Evolutionary conservation across 1,284 basidiomycete species (phyloP), one percentile per base, ranked within the genome.

Genomic region (Bondarzewia mesenterica): DNA sequence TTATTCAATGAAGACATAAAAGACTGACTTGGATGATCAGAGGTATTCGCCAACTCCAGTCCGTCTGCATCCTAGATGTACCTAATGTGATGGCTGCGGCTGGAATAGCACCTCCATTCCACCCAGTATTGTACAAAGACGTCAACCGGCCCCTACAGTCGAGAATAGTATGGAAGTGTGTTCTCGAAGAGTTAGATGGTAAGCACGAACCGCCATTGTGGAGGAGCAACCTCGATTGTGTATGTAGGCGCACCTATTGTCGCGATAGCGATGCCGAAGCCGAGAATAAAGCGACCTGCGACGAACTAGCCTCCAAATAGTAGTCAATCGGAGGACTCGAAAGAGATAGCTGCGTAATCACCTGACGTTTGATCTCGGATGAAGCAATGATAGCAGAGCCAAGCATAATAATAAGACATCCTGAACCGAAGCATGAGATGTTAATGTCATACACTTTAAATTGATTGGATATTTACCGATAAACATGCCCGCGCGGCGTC

Each of bases 221-320:
- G 71, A 22, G 71, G 70, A 7, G 71, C 65, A 51, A 72, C 66
- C 53, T 72, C 72, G 46, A 69, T 65, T 22, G 64, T 67, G 59
- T 73, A 74, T 7, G 68, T 64, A 5, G 69, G 69, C 14, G 69
- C 69, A n/a, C 64, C 67, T 20, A 61, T 64, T 25, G 60, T 63
- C 14, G 62, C 60, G 37, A 65, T 51, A 3, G 58, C 56, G 4
- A 60, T 60, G 12, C 63, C 64, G 38, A 67, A 58, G 18, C 65
- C 67, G 16, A 69, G 62, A 23, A 68, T 52, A 51, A 67, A 66
- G 7, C 64, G 57, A 15, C 62, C 62, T 23, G 52, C 59, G 46
- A 67, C 60, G 44, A 63, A 57, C 23, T 58, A 53, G 38, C 44
- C 29, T 29, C 12, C n/a, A 14, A 8, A 18, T n/a, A n/a, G n/a